Percentiles rank a stretch among this genome's conserved stretches.
Evolutionary conservation across 1,139 yeast species (phyloP).

Genomic region (Eremothecium coryli): DNA sequence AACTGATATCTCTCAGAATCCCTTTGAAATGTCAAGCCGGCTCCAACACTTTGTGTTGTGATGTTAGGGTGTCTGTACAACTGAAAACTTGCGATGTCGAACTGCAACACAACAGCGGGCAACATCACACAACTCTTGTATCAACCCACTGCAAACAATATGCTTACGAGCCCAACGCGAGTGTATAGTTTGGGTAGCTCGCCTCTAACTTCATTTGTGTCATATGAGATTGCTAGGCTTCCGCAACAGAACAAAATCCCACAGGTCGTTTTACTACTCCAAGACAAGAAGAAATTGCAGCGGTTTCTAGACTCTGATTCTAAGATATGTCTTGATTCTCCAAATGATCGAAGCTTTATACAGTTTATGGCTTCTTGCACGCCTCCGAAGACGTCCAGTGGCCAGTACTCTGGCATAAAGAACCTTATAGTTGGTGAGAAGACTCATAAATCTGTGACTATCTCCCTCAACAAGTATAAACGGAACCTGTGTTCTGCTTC

Average conservation of each 20-base stretch:
- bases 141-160: too few relatives aligned
- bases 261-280: constrained; percentile 37
- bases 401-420: constrained; percentile 34
- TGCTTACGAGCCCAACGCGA: too few relatives aligned
- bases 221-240: constrained; percentile 33
- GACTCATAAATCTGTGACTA: constrained; percentile 44
- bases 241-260: constrained; percentile 33
- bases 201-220: constrained; percentile 31
- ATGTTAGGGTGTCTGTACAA: too few relatives aligned
- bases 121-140: too few relatives aligned
- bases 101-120: too few relatives aligned
- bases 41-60: too few relatives aligned
- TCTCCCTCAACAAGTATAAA: constrained; percentile 37
- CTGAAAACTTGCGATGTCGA: too few relatives aligned
- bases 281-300: constrained; percentile 34
- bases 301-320: constrained; percentile 37
- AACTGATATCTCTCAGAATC: too few relatives aligned
- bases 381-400: constrained; percentile 31
- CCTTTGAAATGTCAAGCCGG: too few relatives aligned
- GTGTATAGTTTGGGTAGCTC: constrained; percentile 40
- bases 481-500: constrained; percentile 37
- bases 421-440: constrained; percentile 41
- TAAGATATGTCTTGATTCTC: constrained; percentile 25
- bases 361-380: constrained; percentile 33
- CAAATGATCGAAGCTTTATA: constrained; percentile 6